Percentiles rank a stretch among this genome's conserved stretches.
These are phyloP conservation scores for Lithospermum erythrorhizon DNA, from an alignment of 257 asterid species.

Conservation along the genomic window DNA sequence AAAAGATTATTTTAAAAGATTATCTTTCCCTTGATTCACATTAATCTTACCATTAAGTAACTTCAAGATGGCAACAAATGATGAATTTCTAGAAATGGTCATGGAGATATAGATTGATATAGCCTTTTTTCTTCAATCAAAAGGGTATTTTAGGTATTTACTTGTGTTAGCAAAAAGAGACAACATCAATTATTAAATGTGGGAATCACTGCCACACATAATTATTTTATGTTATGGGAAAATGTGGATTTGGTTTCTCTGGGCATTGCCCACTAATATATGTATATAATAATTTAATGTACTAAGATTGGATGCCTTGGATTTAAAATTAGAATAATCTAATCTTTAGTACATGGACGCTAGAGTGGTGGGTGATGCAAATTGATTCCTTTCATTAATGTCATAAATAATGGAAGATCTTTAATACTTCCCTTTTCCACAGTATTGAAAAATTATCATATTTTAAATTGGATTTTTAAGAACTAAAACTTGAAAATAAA, in stretches of 20 bases:
- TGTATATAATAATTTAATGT: background rate
- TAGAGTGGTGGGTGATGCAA: background rate
- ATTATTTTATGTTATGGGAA: conserved; percentile 9
- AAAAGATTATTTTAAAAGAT: no score
- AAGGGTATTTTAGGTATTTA: conserved; percentile 7
- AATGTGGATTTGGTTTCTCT: conserved; percentile 14
- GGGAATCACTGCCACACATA: conserved; percentile 12
- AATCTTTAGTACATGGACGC: no score
- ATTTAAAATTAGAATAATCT: background rate
- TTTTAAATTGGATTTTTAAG: no score
- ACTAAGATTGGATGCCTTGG: background rate
- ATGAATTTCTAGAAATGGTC: conserved; percentile 6
- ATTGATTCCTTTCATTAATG: background rate
- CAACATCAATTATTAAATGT: conserved; percentile 11
- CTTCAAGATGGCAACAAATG: conserved; percentile 4
- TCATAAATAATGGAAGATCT: no score
- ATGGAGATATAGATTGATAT: background rate
- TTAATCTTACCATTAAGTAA: no score
- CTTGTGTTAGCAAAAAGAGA: conserved; percentile 3
- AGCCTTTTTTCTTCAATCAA: background rate
- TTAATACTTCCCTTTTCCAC: no score
- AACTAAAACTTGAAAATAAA: no score
- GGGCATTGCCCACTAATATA: conserved; percentile 1
- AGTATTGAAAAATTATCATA: no score
- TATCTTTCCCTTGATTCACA: no score